Evolutionary conservation across 805 yeast genomes (phyloP).

Genomic region (Pichia eremophila): DNA sequence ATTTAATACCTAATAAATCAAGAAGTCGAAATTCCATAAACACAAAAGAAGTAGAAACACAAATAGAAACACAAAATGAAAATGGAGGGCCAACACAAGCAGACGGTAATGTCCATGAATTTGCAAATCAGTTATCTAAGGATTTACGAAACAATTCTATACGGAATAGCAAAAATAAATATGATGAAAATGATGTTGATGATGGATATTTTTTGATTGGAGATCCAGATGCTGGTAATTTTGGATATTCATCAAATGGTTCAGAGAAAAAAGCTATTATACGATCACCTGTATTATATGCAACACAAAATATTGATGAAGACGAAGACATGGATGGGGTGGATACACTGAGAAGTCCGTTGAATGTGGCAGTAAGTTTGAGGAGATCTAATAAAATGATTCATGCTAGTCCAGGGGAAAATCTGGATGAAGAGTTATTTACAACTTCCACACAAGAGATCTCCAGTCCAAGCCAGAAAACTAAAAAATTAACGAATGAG

Average conservation of each 20-base stretch:
- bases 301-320: not conserved
- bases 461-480: not conserved
- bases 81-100: constrained; percentile 12
- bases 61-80: not conserved
- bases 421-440: not conserved
- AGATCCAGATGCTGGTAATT: not conserved
- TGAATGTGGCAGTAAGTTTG: not conserved
- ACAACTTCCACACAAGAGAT: constrained; percentile 1
- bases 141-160: constrained; percentile 4
- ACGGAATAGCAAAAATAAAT: not conserved
- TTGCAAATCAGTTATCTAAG: constrained; percentile 12
- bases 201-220: not conserved
- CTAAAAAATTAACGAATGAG: not conserved
- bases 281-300: not conserved
- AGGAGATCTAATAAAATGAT: not conserved
- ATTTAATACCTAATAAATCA: constrained; percentile 11
- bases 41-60: not conserved
- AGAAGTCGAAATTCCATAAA: not conserved
- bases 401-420: not conserved
- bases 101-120: constrained; percentile 15
- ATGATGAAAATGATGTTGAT: constrained; percentile 1
- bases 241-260: too few species aligned
- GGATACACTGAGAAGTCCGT: not conserved
- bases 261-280: not conserved
- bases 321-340: not conserved